Percentiles rank a stretch among this genome's conserved stretches.
These are phyloP conservation scores for Calonectria pteridis DNA, from an alignment of 2,329 filamentous ascomycete genomes.

Conservation along the genomic window DNA sequence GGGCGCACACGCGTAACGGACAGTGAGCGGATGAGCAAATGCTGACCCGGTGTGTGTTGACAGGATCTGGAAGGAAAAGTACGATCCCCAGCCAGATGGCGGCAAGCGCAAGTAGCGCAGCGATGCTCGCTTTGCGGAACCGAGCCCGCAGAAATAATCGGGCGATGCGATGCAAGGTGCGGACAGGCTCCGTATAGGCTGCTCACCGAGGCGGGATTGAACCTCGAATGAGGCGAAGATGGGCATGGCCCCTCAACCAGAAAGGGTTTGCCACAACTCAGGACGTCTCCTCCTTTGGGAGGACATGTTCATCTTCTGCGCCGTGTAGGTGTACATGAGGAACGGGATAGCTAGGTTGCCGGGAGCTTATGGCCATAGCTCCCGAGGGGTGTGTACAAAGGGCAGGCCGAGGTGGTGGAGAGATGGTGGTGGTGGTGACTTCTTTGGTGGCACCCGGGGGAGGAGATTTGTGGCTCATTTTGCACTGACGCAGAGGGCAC, in stretches of 20 bases:
- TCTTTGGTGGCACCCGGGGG: background rate
- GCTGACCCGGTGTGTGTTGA: conserved; percentile 33
- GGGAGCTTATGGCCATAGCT: background rate
- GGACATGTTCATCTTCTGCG: background rate
- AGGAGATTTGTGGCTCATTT: conserved; percentile 15
- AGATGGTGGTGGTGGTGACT: background rate
- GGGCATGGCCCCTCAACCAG: background rate
- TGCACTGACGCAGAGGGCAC: conserved; percentile 10
- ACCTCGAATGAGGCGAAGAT: conserved; percentile 21
- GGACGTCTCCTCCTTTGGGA: background rate
- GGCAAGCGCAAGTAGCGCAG: conserved; percentile 55
- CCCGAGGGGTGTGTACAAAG: background rate
- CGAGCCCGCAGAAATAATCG: conserved; percentile 13
- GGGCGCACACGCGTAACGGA: background rate
- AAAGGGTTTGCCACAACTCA: conserved; percentile 10
- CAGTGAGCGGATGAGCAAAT: conserved; percentile 1
- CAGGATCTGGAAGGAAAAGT: conserved; percentile 99
- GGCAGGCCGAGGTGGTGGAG: background rate
- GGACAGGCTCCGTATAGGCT: conserved; percentile 3
- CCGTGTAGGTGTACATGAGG: background rate
- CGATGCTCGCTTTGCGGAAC: conserved; percentile 26
- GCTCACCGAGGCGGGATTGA: conserved; percentile 1
- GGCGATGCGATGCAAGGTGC: conserved; percentile 11
- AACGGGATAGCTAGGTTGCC: background rate
- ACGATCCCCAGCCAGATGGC: conserved; percentile 65